These are phyloP conservation scores for Ogataea nonfermentans DNA, from an alignment of 805 yeast genomes.

Conservation along the genomic window DNA sequence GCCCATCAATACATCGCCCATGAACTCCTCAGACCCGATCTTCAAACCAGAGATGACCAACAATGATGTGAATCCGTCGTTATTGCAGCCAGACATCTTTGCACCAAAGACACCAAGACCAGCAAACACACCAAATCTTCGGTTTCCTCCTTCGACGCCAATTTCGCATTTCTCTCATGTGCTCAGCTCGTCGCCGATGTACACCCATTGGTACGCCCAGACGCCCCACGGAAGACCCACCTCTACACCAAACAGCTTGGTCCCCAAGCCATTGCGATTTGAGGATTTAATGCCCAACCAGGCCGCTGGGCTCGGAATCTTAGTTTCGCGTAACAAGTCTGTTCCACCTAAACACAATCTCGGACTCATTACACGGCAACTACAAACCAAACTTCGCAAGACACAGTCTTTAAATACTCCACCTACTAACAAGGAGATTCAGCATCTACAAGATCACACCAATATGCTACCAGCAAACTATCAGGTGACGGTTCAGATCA, in stretches of 20 bases:
- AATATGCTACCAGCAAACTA: constrained; percentile 18
- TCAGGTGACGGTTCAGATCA: constrained; percentile 25
- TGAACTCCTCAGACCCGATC: constrained; percentile 15
- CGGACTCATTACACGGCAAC: constrained; percentile 16
- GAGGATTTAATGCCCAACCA: constrained; percentile 21
- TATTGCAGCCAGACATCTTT: constrained; percentile 19
- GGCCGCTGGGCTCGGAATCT: constrained; percentile 9
- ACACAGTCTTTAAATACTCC: constrained; percentile 5
- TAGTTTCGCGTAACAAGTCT: constrained; percentile 3
- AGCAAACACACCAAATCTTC: constrained; percentile 1
- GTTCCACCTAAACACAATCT: constrained; percentile 10
- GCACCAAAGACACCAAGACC: constrained; percentile 8
- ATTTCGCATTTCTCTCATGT: constrained; percentile 33
- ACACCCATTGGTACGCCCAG: constrained; percentile 32
- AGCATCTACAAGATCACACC: neutral
- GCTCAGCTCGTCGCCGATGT: constrained; percentile 36
- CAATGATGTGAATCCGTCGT: constrained; percentile 25
- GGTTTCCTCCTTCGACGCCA: constrained; percentile 27
- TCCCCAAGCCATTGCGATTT: constrained; percentile 24
- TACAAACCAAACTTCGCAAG: constrained; percentile 16
- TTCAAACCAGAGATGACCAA: constrained; percentile 17
- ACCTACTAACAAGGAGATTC: neutral
- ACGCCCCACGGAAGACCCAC: constrained; percentile 24
- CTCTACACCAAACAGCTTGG: constrained; percentile 21
- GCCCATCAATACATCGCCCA: constrained; percentile 32